Evolutionary conservation across 495 filamentous ascomycete genomes (phyloP).

Genomic region (Lineolata rhizophorae): DNA sequence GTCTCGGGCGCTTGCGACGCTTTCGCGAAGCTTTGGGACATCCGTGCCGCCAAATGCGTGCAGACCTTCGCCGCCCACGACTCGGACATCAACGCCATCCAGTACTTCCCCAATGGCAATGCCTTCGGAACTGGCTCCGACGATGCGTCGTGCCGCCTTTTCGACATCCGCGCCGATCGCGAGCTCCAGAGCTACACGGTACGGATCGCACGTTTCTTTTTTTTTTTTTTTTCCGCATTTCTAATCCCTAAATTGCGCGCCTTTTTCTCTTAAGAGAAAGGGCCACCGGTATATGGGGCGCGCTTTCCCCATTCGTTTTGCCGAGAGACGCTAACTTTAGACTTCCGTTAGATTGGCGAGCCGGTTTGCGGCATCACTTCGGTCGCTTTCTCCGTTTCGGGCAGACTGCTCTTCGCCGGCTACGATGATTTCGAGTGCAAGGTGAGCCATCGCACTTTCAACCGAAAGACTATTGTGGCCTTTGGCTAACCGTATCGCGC

Average conservation of each 20-base stretch:
- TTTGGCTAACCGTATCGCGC: neutral
- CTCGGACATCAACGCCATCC: conserved; percentile 97
- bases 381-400: conserved; percentile 93
- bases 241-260: too few species aligned
- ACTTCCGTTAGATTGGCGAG: conserved; percentile 55
- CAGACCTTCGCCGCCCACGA: conserved; percentile 98
- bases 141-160: conserved; percentile 90
- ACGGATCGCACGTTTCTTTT: too few species aligned
- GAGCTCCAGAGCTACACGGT: conserved; percentile 95
- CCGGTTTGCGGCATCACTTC: conserved; percentile 96
- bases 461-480: neutral
- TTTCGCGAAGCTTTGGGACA: conserved; percentile 98
- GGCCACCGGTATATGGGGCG: too few species aligned
- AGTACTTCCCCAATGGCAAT: conserved; percentile 98
- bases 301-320: neutral
- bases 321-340: conserved; percentile 6
- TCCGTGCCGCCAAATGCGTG: conserved; percentile 91
- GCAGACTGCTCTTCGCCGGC: conserved; percentile 83
- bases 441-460: conserved; percentile 33
- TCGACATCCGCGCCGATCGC: conserved; percentile 90
- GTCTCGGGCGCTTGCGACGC: conserved; percentile 96
- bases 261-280: too few species aligned
- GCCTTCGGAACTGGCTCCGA: conserved; percentile 97
- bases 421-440: conserved; percentile 99
- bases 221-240: conserved; percentile 1